These are phyloP conservation scores for Ophiostoma novo-ulmi DNA, from an alignment of 2,329 filamentous ascomycete genomes.

Conservation along the genomic window DNA sequence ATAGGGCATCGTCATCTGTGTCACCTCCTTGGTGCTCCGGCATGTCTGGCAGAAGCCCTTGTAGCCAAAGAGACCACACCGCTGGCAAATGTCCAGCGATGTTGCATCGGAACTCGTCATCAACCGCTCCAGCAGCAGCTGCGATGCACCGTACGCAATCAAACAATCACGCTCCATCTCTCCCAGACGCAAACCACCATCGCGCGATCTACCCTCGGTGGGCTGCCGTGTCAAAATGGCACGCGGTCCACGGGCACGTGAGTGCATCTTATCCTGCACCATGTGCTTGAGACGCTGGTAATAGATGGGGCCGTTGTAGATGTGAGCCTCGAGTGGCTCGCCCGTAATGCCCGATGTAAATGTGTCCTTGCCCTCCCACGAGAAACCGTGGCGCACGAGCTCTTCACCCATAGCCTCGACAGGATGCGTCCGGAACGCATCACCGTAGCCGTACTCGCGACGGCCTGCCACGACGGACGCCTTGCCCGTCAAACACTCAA, in stretches of 20 bases:
- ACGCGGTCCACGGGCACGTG: constrained; percentile 79
- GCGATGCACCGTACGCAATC: constrained; percentile 92
- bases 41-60: constrained; percentile 93
- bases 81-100: constrained; percentile 87
- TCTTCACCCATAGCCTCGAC: constrained; percentile 85
- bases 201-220: constrained; percentile 87
- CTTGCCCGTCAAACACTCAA: constrained; percentile 92
- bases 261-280: constrained; percentile 99
- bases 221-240: constrained; percentile 93
- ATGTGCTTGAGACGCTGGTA: constrained; percentile 99
- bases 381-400: constrained; percentile 83
- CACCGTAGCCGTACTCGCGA: constrained; percentile 75
- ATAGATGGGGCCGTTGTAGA: constrained; percentile 98
- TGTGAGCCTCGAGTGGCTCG: constrained; percentile 87
- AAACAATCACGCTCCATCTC: constrained; percentile 99
- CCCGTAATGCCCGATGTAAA: constrained; percentile 93
- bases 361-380: constrained; percentile 95
- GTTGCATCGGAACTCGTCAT: constrained; percentile 94
- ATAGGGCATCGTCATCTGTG: constrained; percentile 94
- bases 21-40: constrained; percentile 74
- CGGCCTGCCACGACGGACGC: constrained; percentile 81
- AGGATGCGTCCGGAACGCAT: constrained; percentile 77
- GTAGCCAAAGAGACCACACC: constrained; percentile 92
- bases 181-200: constrained; percentile 86
- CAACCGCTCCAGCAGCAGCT: constrained; percentile 83